Evolutionary conservation across 768 basidiomycete genomes (phyloP), one percentile per base, ranked within the genome.

Genomic region (Tubosaeta brunneosetosa): DNA sequence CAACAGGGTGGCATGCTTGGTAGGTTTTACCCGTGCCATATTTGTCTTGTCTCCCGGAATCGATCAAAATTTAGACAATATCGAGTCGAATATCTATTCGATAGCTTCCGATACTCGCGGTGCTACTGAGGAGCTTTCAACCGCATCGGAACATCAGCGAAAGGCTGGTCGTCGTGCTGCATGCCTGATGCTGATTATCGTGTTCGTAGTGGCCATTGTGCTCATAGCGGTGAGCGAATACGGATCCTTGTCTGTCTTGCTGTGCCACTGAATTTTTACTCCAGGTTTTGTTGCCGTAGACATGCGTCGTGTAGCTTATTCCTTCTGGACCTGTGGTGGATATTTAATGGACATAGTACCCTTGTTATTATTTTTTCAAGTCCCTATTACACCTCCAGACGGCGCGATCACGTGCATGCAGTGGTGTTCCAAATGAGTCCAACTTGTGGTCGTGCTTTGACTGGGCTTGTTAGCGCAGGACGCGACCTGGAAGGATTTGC

Each of bases 1-100:
- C 91, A 97, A 66, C 97, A 99, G 68, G 94, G 94, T 12, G 82
- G 83, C 47, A 91, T 98, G 89, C 74, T 99, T 48, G 94, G 95
- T 95, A 58, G 47, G 86, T 44, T 73, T 19, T 12, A 6, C 22
- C 10, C 31, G n/a, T 9, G 13, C 4, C 3, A 34, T 40, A 42
- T 43, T 26, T 22, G 32, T 44, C 17, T 31, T 16, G 6, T 22
- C 11, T 33, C 46, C 16, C 47, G 13, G 38, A 47, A 44, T 27
- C 44, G 31, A 32, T 46, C 29, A 31, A 37, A 47, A 33, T 50
- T 13, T 61, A 97, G 95, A 97, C 64, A 95, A 95, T 61, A 95
- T 99, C 63, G 93, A 97, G 67, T 83, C 84, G 37, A 98, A 98
- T 63, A 85, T 99, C 36, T 87, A 85, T 14, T 90, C 87, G 0